Conservation (phyloP, 2,329 filamentous ascomycete genomes). For the Colletotrichum salicis region DNA sequence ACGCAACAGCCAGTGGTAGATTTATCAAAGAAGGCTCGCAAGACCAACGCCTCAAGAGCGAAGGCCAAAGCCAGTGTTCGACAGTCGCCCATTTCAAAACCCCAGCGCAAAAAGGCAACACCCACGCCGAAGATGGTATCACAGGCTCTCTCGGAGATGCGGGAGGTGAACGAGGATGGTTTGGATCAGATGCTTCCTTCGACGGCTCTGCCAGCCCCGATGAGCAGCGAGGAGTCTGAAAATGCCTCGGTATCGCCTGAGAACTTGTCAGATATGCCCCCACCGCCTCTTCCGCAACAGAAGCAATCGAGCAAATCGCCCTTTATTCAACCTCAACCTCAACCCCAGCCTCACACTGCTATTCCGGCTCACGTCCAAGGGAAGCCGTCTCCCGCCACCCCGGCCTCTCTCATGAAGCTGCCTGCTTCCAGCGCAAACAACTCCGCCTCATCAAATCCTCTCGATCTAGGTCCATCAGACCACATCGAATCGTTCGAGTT, state of each 20-base stretch:
- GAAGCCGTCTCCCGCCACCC: slow-evolving; percentile 77
- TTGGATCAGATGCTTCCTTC: slow-evolving; percentile 37
- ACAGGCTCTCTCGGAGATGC: slow-evolving; percentile 65
- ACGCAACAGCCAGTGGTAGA: slow-evolving; percentile 57
- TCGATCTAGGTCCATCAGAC: slow-evolving; percentile 56
- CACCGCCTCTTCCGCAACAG: slow-evolving; percentile 73
- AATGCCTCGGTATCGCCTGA: slow-evolving; percentile 74
- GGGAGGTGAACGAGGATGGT: slow-evolving; percentile 54
- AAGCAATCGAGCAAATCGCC: slow-evolving; percentile 75
- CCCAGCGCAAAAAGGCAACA: slow-evolving; percentile 64
- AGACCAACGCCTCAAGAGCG: slow-evolving; percentile 63
- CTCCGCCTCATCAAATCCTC: slow-evolving; percentile 47
- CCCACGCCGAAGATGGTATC: slow-evolving; percentile 67
- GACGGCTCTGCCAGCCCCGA: slow-evolving; percentile 29
- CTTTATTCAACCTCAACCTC: slow-evolving; percentile 68
- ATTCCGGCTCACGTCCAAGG: slow-evolving; percentile 45
- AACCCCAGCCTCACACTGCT: slow-evolving; percentile 37
- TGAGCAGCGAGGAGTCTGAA: slow-evolving; percentile 68
- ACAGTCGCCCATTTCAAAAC: slow-evolving; percentile 79
- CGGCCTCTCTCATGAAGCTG: slow-evolving; percentile 87
- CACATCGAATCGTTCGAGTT: slow-evolving; percentile 71
- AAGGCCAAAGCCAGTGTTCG: slow-evolving; percentile 66
- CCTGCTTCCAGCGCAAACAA: slow-evolving; percentile 62
- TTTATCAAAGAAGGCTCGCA: slow-evolving; percentile 62
- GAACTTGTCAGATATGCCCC: slow-evolving; percentile 73